These are phyloP conservation scores for Neurospora tetraspora DNA, from an alignment of 495 filamentous ascomycete species.

Conservation along the genomic window DNA sequence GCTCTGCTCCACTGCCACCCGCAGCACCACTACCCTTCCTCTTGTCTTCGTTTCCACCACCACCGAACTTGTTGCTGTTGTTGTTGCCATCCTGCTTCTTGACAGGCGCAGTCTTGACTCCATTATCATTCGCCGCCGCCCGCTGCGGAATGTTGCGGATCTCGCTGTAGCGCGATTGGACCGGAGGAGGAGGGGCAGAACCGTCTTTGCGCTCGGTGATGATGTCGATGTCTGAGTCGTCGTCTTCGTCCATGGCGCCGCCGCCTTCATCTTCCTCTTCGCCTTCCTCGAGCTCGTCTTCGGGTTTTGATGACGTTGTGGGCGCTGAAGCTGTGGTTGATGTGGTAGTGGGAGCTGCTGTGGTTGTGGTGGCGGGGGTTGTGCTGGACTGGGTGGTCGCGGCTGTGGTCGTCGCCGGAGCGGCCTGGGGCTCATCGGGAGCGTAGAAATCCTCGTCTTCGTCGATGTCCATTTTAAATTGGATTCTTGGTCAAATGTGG, in stretches of 20 bases:
- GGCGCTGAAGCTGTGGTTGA: slow-evolving; percentile 1
- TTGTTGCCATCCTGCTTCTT: slow-evolving; percentile 22
- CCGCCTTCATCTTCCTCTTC: slow-evolving; percentile 58
- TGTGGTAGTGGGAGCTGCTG: background rate
- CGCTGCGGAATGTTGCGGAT: slow-evolving; percentile 60
- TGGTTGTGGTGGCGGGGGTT: background rate
- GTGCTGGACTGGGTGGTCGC: background rate
- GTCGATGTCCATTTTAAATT: slow-evolving; percentile 50
- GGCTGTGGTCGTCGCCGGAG: slow-evolving; percentile 15
- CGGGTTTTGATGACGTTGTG: slow-evolving; percentile 12
- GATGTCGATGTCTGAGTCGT: slow-evolving; percentile 69
- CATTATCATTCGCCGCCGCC: slow-evolving; percentile 42
- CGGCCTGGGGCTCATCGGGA: slow-evolving; percentile 32
- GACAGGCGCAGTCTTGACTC: slow-evolving; percentile 28
- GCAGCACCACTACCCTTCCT: slow-evolving; percentile 1
- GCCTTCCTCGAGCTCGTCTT: slow-evolving; percentile 44
- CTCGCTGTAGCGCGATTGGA: slow-evolving; percentile 43
- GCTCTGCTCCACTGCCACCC: slow-evolving; percentile 22
- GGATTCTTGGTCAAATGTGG: background rate
- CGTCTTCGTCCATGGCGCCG: slow-evolving; percentile 60
- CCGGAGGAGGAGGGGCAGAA: slow-evolving; percentile 50
- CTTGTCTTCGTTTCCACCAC: background rate
- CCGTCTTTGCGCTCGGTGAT: slow-evolving; percentile 81
- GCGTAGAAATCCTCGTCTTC: slow-evolving; percentile 65
- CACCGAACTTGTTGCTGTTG: background rate